Evolutionary conservation across 2,329 filamentous ascomycete species (phyloP), one percentile per base, ranked within the genome.

Genomic region (Beauveria varroae): DNA sequence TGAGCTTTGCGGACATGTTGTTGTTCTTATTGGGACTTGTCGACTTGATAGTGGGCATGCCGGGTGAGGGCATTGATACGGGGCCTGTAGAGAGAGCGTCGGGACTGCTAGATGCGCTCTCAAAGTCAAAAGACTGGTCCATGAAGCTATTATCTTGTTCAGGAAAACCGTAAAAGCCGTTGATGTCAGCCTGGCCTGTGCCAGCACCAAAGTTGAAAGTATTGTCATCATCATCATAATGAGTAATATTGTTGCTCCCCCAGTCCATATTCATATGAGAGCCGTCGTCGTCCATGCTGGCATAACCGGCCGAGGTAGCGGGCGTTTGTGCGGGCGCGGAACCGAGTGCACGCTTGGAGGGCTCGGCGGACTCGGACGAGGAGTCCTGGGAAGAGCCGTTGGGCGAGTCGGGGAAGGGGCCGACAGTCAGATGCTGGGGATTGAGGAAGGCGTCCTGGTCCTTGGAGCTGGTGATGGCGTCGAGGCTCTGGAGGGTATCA

Each of bases 51-150:
- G 68, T 73, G 37, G 75, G 72, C 74, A 78, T 79, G 52, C 67
- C 69, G n/a, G 74, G 74, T 7, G 78, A 81, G 9, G 76, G 73
- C 64, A 79, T 76, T 60, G 75, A 69, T 10, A 64, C 57, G 41
- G 64, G 69, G 16, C 62, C 63, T 12, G 62, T 65, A 40, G 64
- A 67, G 16, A 67, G 53, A 9, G 73, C 74, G 61, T 76, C 79
- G 6, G 85, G 83, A 63, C 83, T 87, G 65, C 79, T 84, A 2
- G 82, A 80, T 9, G 80, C 80, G 66, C 82, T 84, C 18, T 81
- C 79, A 67, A 87, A 86, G 65, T 85, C 81, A 65, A 86, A 84
- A 53, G 77, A 73, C 51, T 75, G 73, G 57, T 79, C 75, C 75
- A 81, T 78, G 57, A 76, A 76, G 65, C 75, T 75, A 63, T 80